A percentile compares a stretch with the other conserved stretches of the same genome.
These are phyloP conservation scores for Ambrosiella xylebori DNA, from an alignment of 2,329 filamentous ascomycete species.

Conservation along the genomic window DNA sequence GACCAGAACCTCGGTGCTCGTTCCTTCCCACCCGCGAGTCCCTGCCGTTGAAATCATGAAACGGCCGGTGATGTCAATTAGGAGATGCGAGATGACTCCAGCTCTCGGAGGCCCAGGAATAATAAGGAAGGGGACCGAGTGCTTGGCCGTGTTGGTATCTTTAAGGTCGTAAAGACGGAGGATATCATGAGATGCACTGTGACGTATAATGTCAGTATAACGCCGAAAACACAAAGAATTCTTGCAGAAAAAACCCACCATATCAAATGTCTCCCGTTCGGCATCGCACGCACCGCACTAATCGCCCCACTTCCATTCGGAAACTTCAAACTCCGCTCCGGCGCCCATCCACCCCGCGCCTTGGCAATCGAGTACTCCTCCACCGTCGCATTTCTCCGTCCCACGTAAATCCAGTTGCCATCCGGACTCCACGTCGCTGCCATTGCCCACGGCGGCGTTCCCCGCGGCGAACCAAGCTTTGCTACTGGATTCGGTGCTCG, in stretches of 20 bases:
- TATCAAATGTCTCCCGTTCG: slow-evolving; percentile 77
- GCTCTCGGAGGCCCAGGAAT: slow-evolving; percentile 71
- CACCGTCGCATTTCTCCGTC: slow-evolving; percentile 76
- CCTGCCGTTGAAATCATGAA: slow-evolving; percentile 89
- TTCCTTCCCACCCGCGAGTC: slow-evolving; percentile 88
- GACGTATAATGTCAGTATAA: not conserved
- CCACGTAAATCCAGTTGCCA: slow-evolving; percentile 88
- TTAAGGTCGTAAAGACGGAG: slow-evolving; percentile 79
- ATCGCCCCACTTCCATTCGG: slow-evolving; percentile 79
- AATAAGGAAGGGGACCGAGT: slow-evolving; percentile 88
- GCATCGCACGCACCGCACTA: slow-evolving; percentile 76
- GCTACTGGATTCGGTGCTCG: slow-evolving; percentile 62
- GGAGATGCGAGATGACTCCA: slow-evolving; percentile 72
- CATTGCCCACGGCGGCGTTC: slow-evolving; percentile 92
- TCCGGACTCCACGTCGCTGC: slow-evolving; percentile 92
- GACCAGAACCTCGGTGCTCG: slow-evolving; percentile 72
- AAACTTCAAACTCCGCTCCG: slow-evolving; percentile 69
- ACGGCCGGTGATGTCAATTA: slow-evolving; percentile 69
- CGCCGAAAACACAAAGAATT: not conserved
- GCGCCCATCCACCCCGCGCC: slow-evolving; percentile 45
- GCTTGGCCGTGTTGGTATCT: slow-evolving; percentile 45
- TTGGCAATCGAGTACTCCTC: slow-evolving; percentile 87
- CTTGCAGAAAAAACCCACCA: slow-evolving; percentile 30
- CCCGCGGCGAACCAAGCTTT: slow-evolving; percentile 53
- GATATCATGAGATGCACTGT: slow-evolving; percentile 79